Conservation (phyloP, 2,329 filamentous ascomycete genomes). For the Neonectria ditissima region DNA sequence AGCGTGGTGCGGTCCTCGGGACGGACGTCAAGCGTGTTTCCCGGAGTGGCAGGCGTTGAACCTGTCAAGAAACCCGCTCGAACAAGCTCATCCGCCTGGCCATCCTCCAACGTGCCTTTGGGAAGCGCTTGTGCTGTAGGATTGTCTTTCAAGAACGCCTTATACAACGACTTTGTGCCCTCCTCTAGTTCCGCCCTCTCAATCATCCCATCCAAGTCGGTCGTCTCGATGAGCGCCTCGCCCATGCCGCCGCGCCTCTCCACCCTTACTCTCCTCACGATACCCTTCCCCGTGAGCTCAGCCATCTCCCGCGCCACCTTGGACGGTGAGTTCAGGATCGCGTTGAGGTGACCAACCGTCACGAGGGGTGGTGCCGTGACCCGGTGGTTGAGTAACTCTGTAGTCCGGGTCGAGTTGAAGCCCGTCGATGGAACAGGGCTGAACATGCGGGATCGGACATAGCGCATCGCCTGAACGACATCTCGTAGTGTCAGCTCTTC, state of each 20-base stretch:
- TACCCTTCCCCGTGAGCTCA: conserved; percentile 67
- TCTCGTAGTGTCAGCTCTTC: conserved; percentile 69
- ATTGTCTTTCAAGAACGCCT: conserved; percentile 62
- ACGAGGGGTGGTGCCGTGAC: conserved; percentile 71
- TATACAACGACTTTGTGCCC: conserved; percentile 63
- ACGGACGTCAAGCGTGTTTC: conserved; percentile 57
- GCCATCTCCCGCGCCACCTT: conserved; percentile 75
- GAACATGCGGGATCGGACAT: conserved; percentile 73
- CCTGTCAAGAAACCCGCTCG: conserved; percentile 75
- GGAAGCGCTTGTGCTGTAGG: conserved; percentile 55
- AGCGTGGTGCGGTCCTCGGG: conserved; percentile 67
- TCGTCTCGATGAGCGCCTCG: conserved; percentile 71
- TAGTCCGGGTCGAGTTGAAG: conserved; percentile 72
- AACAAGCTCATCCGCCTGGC: conserved; percentile 69
- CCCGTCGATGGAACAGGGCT: conserved; percentile 70
- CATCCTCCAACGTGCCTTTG: conserved; percentile 51
- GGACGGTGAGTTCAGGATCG: conserved; percentile 72
- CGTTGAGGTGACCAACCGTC: conserved; percentile 74
- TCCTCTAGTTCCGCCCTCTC: conserved; percentile 52
- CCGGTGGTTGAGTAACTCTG: conserved; percentile 73
- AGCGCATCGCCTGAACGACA: conserved; percentile 73
- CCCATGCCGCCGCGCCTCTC: conserved; percentile 70
- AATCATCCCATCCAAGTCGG: conserved; percentile 66
- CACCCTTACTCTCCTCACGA: conserved; percentile 72
- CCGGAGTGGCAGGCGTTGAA: conserved; percentile 47